A percentile compares a stretch with the other conserved stretches of the same genome.
Conservation (phyloP, 2,329 filamentous ascomycete species). For the Fusarium algeriense region DNA sequence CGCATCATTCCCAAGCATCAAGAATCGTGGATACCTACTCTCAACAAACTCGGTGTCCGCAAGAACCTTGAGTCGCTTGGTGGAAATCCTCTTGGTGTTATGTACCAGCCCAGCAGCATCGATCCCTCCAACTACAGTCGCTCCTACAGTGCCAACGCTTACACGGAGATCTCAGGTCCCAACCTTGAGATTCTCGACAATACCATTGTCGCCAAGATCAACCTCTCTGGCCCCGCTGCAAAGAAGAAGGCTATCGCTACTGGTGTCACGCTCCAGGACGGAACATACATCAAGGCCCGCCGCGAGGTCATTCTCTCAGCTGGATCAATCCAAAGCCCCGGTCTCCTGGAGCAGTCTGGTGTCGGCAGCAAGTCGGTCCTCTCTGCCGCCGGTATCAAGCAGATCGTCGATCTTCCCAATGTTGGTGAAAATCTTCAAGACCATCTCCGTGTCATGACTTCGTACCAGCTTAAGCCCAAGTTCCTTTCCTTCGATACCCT, state of each 20-base stretch:
- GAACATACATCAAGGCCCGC: conserved; percentile 28
- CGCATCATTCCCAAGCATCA: conserved; percentile 58
- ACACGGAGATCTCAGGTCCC: conserved; percentile 54
- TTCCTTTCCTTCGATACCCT: conserved; percentile 36
- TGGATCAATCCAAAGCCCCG: conserved; percentile 67
- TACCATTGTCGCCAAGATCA: conserved; percentile 39
- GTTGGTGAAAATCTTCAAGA: conserved; percentile 61
- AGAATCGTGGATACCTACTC: conserved; percentile 57
- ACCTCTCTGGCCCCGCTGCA: conserved; percentile 19
- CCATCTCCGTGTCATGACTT: conserved; percentile 50
- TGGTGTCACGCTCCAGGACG: conserved; percentile 32
- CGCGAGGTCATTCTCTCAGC: conserved; percentile 48
- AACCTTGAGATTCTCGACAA: conserved; percentile 53
- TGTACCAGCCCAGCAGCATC: conserved; percentile 62
- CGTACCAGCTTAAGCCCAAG: conserved; percentile 48
- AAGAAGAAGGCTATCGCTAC: conserved; percentile 39
- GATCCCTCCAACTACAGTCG: conserved; percentile 58
- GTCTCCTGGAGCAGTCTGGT: conserved; percentile 68
- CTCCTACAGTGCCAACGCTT: conserved; percentile 61
- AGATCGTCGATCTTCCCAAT: conserved; percentile 66
- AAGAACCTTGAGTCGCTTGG: conserved; percentile 58
- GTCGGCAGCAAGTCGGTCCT: conserved; percentile 65
- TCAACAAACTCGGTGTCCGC: conserved; percentile 56
- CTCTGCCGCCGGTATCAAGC: conserved; percentile 58
- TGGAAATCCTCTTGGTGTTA: conserved; percentile 61